These are phyloP conservation scores for Boletus tylopilopsis DNA, from an alignment of 768 basidiomycete species.

Conservation along the genomic window DNA sequence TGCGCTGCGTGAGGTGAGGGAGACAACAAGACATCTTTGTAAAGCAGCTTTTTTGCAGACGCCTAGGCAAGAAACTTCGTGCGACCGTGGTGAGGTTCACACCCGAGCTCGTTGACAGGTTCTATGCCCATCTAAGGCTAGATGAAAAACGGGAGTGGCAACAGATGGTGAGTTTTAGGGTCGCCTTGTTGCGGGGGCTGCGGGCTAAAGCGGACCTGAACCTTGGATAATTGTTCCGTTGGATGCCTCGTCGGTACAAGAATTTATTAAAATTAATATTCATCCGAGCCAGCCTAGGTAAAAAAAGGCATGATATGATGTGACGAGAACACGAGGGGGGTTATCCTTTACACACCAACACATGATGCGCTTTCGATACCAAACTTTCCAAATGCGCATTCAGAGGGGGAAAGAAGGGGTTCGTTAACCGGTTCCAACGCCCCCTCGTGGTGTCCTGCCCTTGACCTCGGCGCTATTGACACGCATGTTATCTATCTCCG, in stretches of 20 bases:
- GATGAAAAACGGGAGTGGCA: slow-evolving; percentile 17
- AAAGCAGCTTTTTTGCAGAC: not conserved
- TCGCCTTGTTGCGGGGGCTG: not conserved
- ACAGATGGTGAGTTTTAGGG: slow-evolving; percentile 13
- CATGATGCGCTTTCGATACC: slow-evolving; percentile 20
- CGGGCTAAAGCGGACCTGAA: not conserved
- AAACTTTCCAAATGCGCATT: slow-evolving; percentile 25
- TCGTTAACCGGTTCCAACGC: not conserved
- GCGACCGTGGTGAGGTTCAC: slow-evolving; percentile 15
- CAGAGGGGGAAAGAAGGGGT: slow-evolving; percentile 6
- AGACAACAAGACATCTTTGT: not conserved
- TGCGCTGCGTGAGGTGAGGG: not conserved
- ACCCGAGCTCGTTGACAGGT: slow-evolving; percentile 1
- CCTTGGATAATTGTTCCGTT: not conserved
- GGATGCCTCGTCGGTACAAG: slow-evolving; percentile 2
- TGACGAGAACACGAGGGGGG: slow-evolving; percentile 10
- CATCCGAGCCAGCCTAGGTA: not conserved
- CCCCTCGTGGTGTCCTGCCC: slow-evolving; percentile 27
- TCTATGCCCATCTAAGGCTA: slow-evolving; percentile 19
- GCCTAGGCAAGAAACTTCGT: slow-evolving; percentile 4
- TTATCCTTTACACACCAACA: not conserved
- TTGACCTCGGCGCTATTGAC: slow-evolving; percentile 10
- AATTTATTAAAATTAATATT: slow-evolving; percentile 10
- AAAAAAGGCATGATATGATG: not conserved
- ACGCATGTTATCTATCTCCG: slow-evolving; percentile 13